Conservation (phyloP, 495 filamentous ascomycete genomes). For the Letharia columbiana region DNA sequence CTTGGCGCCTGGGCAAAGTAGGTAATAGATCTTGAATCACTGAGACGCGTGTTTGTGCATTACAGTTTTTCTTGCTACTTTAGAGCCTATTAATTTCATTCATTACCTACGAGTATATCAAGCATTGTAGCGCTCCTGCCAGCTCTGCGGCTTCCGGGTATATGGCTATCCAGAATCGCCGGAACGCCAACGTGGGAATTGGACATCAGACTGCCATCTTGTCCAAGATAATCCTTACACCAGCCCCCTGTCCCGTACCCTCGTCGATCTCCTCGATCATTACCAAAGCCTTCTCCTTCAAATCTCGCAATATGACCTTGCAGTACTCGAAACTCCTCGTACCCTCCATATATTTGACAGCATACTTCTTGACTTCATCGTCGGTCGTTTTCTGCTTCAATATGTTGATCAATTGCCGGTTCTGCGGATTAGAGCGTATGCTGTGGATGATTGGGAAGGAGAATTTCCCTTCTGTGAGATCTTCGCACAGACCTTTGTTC, state of each 20-base stretch:
- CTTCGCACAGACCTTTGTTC: slow-evolving; percentile 94
- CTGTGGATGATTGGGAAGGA: slow-evolving; percentile 94
- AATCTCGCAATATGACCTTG: slow-evolving; percentile 53
- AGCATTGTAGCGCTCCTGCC: neutral
- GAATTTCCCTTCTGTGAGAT: slow-evolving; percentile 97
- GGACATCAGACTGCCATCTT: slow-evolving; percentile 32
- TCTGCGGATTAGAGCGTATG: slow-evolving; percentile 70
- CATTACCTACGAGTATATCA: no score
- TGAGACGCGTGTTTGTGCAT: neutral
- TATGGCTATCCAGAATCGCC: neutral
- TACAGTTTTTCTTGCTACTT: no score
- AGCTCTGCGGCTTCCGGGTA: neutral
- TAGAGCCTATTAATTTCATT: no score
- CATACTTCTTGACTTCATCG: slow-evolving; percentile 83
- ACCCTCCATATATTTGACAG: slow-evolving; percentile 82
- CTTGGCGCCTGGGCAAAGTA: neutral
- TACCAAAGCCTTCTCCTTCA: slow-evolving; percentile 56
- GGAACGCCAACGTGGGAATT: neutral
- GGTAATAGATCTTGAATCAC: neutral
- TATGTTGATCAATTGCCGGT: slow-evolving; percentile 83
- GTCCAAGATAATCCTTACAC: slow-evolving; percentile 39
- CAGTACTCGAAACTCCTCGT: slow-evolving; percentile 88
- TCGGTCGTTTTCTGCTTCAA: slow-evolving; percentile 80
- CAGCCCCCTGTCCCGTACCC: slow-evolving; percentile 30
- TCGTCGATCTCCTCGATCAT: slow-evolving; percentile 44